A percentile compares a stretch with the other conserved stretches of the same genome.
Conservation (phyloP, 495 filamentous ascomycete genomes). For the Neurospora sp. region DNA sequence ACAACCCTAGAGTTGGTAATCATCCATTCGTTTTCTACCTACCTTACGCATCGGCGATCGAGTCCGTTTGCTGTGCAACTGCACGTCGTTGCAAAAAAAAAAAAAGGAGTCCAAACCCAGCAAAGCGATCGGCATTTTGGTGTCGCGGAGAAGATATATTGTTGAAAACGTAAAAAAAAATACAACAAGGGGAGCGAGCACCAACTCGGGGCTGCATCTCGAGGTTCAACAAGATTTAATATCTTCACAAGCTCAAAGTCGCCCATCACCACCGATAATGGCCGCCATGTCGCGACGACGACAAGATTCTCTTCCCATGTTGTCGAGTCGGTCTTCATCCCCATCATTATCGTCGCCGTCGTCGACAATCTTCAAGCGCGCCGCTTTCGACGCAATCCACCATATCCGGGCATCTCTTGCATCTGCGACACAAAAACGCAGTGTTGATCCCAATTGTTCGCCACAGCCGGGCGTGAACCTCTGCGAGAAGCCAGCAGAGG, state of each 20-base stretch:
- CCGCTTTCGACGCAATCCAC: background rate
- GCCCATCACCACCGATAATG: background rate
- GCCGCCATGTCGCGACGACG: background rate
- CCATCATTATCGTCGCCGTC: background rate
- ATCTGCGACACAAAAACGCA: background rate
- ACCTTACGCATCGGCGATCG: background rate
- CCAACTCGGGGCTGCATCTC: background rate
- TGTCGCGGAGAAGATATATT: background rate
- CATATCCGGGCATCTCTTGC: background rate
- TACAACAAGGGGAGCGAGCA: background rate
- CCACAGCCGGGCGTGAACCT: conserved; percentile 8
- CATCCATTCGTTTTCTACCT: background rate
- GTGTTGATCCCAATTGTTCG: background rate
- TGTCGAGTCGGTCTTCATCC: background rate
- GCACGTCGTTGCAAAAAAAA: background rate
- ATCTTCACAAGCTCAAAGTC: background rate
- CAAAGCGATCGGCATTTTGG: background rate
- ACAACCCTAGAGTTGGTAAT: background rate
- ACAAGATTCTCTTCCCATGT: background rate
- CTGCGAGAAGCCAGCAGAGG: conserved; percentile 20
- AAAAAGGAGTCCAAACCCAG: background rate
- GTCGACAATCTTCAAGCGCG: conserved; percentile 6
- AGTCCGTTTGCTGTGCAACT: background rate
- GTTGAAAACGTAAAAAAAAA: background rate
- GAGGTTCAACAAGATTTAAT: background rate